Evolutionary conservation across 2,329 filamentous ascomycete species (phyloP).

Genomic region (Chrysoporthe austroafricana): DNA sequence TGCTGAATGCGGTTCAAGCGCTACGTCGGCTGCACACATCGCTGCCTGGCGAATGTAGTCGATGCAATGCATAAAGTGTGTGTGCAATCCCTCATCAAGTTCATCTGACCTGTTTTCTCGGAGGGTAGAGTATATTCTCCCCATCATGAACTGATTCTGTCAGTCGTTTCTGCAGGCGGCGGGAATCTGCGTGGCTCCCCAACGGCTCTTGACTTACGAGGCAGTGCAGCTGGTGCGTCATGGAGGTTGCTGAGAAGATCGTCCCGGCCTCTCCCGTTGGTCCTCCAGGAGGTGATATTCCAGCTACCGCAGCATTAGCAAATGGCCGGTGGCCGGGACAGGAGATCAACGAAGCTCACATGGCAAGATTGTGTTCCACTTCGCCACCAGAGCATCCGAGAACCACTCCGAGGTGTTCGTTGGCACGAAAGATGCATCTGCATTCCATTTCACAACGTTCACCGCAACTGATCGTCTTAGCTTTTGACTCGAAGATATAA

Average conservation of each 20-base stretch:
- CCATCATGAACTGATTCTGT: constrained; percentile 41
- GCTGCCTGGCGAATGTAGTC: constrained; percentile 35
- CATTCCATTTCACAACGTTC: constrained; percentile 43
- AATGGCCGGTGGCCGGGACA: neutral
- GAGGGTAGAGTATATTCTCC: constrained; percentile 38
- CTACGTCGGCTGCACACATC: constrained; percentile 35
- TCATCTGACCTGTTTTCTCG: constrained; percentile 27
- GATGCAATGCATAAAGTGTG: constrained; percentile 44
- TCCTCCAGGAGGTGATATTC: constrained; percentile 32
- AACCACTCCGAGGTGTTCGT: constrained; percentile 45
- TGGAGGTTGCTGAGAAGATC: constrained; percentile 44
- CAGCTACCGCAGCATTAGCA: constrained; percentile 1
- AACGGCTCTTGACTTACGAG: constrained; percentile 36
- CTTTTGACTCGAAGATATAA: constrained; percentile 17
- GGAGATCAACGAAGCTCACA: constrained; percentile 33
- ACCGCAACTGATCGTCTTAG: constrained; percentile 38
- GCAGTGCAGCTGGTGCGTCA: constrained; percentile 47
- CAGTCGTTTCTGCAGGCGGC: neutral
- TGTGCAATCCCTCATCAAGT: constrained; percentile 36
- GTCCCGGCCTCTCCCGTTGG: constrained; percentile 8
- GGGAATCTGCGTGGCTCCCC: neutral
- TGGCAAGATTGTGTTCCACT: constrained; percentile 47
- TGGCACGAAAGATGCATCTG: constrained; percentile 45
- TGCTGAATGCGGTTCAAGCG: constrained; percentile 33
- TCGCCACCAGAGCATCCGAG: constrained; percentile 39